Conservation (phyloP, 2,329 filamentous ascomycete genomes). For the Aschersonia sp. region DNA sequence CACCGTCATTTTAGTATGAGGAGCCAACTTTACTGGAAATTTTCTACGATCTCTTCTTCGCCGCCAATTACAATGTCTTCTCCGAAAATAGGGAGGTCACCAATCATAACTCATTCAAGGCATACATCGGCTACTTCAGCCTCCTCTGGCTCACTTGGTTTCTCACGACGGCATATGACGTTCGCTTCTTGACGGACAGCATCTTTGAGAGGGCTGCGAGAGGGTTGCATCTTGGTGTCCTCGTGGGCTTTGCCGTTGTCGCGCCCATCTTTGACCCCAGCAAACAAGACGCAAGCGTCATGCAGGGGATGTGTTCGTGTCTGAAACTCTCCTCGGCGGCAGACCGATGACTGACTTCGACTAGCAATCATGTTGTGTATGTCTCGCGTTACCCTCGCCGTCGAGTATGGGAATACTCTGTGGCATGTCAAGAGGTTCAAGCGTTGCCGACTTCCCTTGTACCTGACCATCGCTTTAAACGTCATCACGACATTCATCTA, state of each 20-base stretch:
- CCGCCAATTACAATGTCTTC: slow-evolving; percentile 52
- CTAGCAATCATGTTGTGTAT: slow-evolving; percentile 30
- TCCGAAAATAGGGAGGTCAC: slow-evolving; percentile 16
- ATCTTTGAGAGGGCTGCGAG: slow-evolving; percentile 45
- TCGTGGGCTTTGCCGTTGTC: slow-evolving; percentile 50
- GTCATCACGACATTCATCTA: slow-evolving; percentile 21
- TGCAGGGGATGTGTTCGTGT: slow-evolving; percentile 24
- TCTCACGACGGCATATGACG: slow-evolving; percentile 47
- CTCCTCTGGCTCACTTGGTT: slow-evolving; percentile 58
- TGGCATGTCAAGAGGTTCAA: slow-evolving; percentile 27
- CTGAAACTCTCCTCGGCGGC: neutral
- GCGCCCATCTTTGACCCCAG: slow-evolving; percentile 29
- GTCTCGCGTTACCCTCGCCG: slow-evolving; percentile 34
- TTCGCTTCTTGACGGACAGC: slow-evolving; percentile 49
- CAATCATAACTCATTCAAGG: slow-evolving; percentile 15
- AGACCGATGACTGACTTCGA: neutral
- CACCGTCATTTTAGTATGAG: slow-evolving; percentile 11
- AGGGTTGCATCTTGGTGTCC: slow-evolving; percentile 44
- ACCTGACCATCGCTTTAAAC: slow-evolving; percentile 20
- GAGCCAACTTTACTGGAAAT: slow-evolving; percentile 22
- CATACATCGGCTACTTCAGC: slow-evolving; percentile 25
- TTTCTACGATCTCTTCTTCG: slow-evolving; percentile 24
- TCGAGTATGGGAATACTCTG: slow-evolving; percentile 36
- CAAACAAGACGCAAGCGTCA: slow-evolving; percentile 20
- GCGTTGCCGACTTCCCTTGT: slow-evolving; percentile 19